These are phyloP conservation scores for Cetraspora pellucida DNA, from an alignment of 192 early-diverging fungal species.

Conservation along the genomic window DNA sequence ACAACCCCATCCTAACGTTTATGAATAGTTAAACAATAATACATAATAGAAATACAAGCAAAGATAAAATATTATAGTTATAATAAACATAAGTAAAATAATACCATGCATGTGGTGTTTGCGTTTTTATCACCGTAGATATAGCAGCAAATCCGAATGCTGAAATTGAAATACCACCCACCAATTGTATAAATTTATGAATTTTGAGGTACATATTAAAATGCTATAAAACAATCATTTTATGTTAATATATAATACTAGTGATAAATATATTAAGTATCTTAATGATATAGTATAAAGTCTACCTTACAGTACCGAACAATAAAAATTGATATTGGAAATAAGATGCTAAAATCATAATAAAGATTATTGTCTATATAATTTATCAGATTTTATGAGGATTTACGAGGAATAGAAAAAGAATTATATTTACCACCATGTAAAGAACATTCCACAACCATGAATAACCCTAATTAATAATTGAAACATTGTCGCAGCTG, in stretches of 20 bases:
- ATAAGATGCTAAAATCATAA: not conserved
- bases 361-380: too few relatives aligned
- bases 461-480: not conserved
- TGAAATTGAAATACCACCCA: constrained; percentile 28
- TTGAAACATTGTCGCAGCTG: not conserved
- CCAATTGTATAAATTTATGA: constrained; percentile 27
- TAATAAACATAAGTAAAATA: not conserved
- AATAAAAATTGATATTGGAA: constrained; percentile 29
- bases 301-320: constrained; percentile 11
- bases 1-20: constrained; percentile 14
- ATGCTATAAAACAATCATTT: not conserved
- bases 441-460: constrained; percentile 32
- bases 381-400: too few relatives aligned
- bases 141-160: constrained; percentile 31
- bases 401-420: not conserved
- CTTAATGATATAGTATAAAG: too few relatives aligned
- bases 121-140: constrained; percentile 1
- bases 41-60: not conserved
- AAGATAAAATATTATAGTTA: not conserved
- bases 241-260: too few relatives aligned
- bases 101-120: constrained; percentile 14
- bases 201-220: constrained; percentile 24
- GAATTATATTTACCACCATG: constrained; percentile 19
- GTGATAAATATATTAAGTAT: too few relatives aligned
- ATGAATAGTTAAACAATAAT: not conserved